Conservation (phyloP, 805 yeast genomes). For the Ogataea saltuana region DNA sequence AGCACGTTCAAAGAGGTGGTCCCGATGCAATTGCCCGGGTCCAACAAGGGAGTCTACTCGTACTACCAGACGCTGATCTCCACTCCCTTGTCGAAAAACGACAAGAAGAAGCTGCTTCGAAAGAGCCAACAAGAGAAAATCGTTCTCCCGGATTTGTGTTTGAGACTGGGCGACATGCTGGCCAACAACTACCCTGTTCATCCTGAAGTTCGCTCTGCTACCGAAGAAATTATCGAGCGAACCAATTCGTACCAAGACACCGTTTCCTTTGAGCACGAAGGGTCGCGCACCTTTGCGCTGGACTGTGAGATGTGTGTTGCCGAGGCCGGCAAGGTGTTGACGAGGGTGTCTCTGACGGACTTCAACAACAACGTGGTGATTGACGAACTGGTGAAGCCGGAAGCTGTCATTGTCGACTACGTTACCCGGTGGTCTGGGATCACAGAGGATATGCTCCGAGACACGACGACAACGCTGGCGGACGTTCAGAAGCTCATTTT, state of each 20-base stretch:
- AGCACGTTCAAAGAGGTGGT: conserved; percentile 43
- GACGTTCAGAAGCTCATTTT: conserved; percentile 68
- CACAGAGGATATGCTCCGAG: conserved; percentile 62
- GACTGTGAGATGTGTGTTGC: conserved; percentile 94
- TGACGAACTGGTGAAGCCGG: conserved; percentile 80
- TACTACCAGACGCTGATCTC: conserved; percentile 54
- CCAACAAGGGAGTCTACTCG: conserved; percentile 54
- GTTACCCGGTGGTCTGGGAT: conserved; percentile 86
- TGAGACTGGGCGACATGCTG: conserved; percentile 50
- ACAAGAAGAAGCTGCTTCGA: conserved; percentile 43
- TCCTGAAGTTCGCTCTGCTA: conserved; percentile 34
- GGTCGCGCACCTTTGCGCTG: conserved; percentile 69
- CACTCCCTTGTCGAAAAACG: conserved; percentile 58
- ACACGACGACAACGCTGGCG: conserved; percentile 60
- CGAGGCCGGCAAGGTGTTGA: conserved; percentile 60
- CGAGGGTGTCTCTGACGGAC: conserved; percentile 76
- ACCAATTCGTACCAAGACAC: conserved; percentile 57
- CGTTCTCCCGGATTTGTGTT: conserved; percentile 53
- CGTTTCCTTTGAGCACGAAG: conserved; percentile 49
- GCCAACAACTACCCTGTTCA: conserved; percentile 59
- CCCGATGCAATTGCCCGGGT: conserved; percentile 67
- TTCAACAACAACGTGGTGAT: conserved; percentile 58
- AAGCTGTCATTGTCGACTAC: conserved; percentile 72
- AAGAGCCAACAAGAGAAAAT: conserved; percentile 39
- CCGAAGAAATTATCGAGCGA: conserved; percentile 19